Base-by-base conservation (phyloP, 352 stramenopile species). In the Phytophthora ramorum region DNA sequence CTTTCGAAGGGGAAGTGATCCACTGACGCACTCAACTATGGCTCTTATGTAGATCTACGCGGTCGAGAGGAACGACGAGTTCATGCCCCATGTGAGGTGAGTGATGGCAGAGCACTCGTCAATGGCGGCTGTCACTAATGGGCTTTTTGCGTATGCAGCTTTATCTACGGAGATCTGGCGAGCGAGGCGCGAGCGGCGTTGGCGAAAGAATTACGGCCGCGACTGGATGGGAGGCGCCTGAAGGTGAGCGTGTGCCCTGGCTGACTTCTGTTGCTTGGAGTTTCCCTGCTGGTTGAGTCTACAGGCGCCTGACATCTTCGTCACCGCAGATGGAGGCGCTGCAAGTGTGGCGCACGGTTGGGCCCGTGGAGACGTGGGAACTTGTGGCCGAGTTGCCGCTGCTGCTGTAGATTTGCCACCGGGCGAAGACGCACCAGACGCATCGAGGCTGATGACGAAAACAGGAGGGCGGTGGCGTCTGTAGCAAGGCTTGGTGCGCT, bases 11-110 rank as follows among this genome's bases (percentile, higher is more conserved):
- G 35, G n/a, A 6, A n/a, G 38, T 22, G 32, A 40, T 40, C n/a
- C 37, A n/a, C 37, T 43, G 44, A 50, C 20, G 22, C 30, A 41
- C n/a, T 34, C 40, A 16, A 26, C 19, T 7, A 32, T 32, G 35
- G 26, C 49, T 54, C 4, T 14, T 4, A 24, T 52, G n/a, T 62
- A 34, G 82, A 59, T 85, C 17, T 91, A 85, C 32, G 66, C 32
- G 2, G 56, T 75, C 13, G 47, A 70, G n/a, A 38, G 76, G 19
- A 71, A 79, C n/a, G 68, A 67, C 7, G 58, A 38, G 30, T 90
- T 88, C 63, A 89, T 90, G 79, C 76, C 83, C 0, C 83, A 91
- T 43, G 58, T 87, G 54, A 91, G 83, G 83, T 89, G 40, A 38
- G 76, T 57, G 13, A n/a, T 45, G 5, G 2, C 1, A 54, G 41